Percentiles rank a stretch among this genome's conserved stretches.
Evolutionary conservation across 306 rosid genomes (phyloP).

Genomic region (Gynostemma pentaphyllum): DNA sequence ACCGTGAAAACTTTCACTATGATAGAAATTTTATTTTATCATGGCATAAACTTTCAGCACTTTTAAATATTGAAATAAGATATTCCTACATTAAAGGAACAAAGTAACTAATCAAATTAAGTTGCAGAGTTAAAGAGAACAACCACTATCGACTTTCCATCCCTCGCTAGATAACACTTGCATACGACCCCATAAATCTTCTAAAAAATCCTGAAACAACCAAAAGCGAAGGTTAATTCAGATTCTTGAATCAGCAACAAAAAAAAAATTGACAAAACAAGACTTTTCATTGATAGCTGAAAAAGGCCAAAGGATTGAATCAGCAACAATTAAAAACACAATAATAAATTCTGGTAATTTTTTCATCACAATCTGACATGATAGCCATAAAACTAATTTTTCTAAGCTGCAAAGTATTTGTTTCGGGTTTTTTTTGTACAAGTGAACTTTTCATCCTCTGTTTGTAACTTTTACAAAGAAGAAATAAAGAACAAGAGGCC

Average conservation of each 20-base stretch:
- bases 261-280: no score
- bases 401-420: neutral
- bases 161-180: constrained; percentile 58
- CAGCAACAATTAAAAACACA: no score
- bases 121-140: constrained; percentile 17
- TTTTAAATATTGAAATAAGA: neutral
- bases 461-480: no score
- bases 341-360: neutral
- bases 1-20: neutral
- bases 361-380: neutral
- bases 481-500: no score
- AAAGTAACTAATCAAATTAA: neutral
- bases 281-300: no score
- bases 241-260: no score
- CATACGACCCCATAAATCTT: constrained; percentile 83
- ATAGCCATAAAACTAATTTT: neutral
- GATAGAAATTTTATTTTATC: neutral
- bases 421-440: no score
- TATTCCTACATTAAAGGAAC: neutral
- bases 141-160: constrained; percentile 97
- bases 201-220: constrained; percentile 72
- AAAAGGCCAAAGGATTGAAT: no score
- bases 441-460: no score
- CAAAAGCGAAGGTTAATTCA: neutral
- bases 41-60: neutral